Evolutionary conservation across 73 alveolate genomes (phyloP).

Genomic region (Stentor coeruleus): DNA sequence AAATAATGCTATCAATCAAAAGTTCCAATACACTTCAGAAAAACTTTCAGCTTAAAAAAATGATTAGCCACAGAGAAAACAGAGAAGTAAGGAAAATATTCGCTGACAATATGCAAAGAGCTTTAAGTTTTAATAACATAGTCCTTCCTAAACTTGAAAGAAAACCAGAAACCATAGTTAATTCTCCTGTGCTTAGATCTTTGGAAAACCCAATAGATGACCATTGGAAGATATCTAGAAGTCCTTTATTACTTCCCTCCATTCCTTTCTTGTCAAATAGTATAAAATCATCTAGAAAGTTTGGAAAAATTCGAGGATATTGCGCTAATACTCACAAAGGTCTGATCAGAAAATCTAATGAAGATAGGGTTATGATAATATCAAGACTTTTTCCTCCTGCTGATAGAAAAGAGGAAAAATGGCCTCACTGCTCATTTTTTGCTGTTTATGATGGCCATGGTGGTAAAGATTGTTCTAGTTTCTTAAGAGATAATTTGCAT

Average conservation of each 20-base stretch:
- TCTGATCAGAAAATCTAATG: conserved; percentile 86
- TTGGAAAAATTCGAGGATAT: conserved; percentile 50
- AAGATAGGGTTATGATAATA: conserved; percentile 92
- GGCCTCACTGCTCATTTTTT: conserved; percentile 95
- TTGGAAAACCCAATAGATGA: no score
- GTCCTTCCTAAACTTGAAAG: no score
- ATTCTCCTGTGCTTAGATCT: no score
- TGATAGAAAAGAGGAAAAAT: conserved; percentile 39
- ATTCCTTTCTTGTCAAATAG: neutral
- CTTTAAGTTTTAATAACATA: neutral
- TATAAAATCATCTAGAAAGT: neutral
- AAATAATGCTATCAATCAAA: no score
- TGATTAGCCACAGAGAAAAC: no score
- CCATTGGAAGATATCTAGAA: no score
- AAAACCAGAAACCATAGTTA: no score
- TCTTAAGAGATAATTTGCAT: conserved; percentile 92
- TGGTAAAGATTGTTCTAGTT: conserved; percentile 95
- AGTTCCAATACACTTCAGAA: no score
- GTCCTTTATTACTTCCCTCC: neutral
- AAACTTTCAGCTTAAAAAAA: no score
- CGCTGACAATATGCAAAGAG: neutral
- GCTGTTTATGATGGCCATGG: conserved; percentile 99
- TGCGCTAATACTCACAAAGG: conserved; percentile 98
- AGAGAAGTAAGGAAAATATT: no score
- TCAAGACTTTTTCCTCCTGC: conserved; percentile 75